Evolutionary conservation across 179 eudicot species (phyloP), one percentile per base, ranked within the genome.

Genomic region (Heliamphora pulchella): DNA sequence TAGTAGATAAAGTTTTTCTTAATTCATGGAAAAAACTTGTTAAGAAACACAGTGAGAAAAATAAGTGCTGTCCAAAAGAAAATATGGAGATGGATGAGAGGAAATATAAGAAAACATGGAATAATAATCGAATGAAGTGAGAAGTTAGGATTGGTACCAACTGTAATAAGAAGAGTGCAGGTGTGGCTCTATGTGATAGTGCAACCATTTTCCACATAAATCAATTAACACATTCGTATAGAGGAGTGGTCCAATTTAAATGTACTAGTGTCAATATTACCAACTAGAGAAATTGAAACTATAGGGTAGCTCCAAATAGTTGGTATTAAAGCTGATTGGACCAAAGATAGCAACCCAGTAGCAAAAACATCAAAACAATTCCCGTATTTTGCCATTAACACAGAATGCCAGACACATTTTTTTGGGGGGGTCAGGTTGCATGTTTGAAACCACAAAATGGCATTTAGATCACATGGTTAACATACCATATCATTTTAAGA

Each of bases 401-500:
- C 59, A 43, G 1, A 64, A 0, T 1, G 13, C 3, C 31, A 31
- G 31, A 31, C 31, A 31, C 31, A 31, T 31, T 31, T 31, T 31
- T 31, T 31, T 31, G 31, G 31, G 31, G 31, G 31, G 31, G 31
- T 31, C 31, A 31, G 31, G 31, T 22, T 22, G n/a, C 8, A 13
- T 18, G 76, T 22, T 20, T 15, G 22, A 50, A 72, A 11, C 59
- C 50, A 51, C 61, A 51, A 31, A 54, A 74, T 10, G 9, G 14
- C 3, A 6, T 31, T 31, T 39, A 50, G 63, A 39, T 20, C 65
- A 55, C 44, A 39, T 74, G 78, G 15, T 17, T 59, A 58, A 58
- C 78, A 44, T 74, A 17, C 53, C 51, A 75, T n/a, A 17, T 53
- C 53, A 75, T 4, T 75, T 75, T 59, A 75, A 3, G 54, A 59